Conservation (phyloP, 176 grass and related monocot species). For the Juncus effusus region DNA sequence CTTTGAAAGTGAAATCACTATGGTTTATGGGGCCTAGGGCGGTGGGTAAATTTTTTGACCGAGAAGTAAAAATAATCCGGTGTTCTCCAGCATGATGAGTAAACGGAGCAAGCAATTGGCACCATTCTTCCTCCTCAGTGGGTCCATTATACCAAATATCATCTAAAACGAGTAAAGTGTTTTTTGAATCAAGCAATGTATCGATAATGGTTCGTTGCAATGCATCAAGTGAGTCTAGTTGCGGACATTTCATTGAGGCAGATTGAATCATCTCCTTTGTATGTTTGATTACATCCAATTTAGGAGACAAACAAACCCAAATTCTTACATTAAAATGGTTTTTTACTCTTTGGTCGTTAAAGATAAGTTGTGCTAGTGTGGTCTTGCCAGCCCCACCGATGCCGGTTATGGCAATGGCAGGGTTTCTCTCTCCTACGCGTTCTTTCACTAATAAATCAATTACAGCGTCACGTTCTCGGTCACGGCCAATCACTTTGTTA, state of each 20-base stretch:
- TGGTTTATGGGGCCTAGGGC: not conserved
- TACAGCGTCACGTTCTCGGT: not conserved
- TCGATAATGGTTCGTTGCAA: not conserved
- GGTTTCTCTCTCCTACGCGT: not conserved
- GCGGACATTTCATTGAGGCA: not conserved
- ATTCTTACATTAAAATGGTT: not conserved
- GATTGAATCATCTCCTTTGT: constrained; percentile 18
- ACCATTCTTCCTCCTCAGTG: not conserved
- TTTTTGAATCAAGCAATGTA: not conserved
- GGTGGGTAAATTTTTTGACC: not conserved
- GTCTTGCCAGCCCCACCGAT: constrained; percentile 12
- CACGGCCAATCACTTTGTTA: not conserved
- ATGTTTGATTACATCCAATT: not conserved
- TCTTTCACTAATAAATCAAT: not conserved
- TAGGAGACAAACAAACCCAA: constrained; percentile 9
- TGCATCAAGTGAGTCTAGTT: not conserved
- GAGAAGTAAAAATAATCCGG: not conserved
- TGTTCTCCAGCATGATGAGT: not conserved
- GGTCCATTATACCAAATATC: not conserved
- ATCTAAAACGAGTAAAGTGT: constrained; percentile 11
- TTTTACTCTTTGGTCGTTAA: not conserved
- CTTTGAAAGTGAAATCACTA: not conserved
- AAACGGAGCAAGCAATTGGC: not conserved
- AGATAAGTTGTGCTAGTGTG: constrained; percentile 3
- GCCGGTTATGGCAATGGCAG: not conserved